These are phyloP conservation scores for Tilletia walkeri DNA, from an alignment of 1,284 basidiomycete species.

Conservation along the genomic window DNA sequence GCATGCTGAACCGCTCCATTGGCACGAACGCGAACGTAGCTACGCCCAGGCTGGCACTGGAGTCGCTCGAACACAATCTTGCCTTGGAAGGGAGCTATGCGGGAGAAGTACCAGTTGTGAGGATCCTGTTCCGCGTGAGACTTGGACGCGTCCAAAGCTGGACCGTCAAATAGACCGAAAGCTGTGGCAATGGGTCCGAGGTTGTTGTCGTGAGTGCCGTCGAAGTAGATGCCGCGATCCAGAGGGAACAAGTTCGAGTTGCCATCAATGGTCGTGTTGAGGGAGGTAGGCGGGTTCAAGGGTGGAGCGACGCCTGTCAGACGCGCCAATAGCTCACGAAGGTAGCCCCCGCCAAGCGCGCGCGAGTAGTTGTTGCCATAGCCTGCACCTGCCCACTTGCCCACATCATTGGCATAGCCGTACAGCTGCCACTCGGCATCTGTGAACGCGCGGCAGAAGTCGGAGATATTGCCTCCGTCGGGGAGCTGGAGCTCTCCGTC, in stretches of 20 bases:
- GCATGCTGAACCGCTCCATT: conserved; percentile 24
- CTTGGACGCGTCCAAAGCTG: conserved; percentile 15
- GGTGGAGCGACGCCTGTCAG: conserved; percentile 16
- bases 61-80: conserved; percentile 30
- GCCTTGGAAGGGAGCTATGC: conserved; percentile 29
- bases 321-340: conserved; percentile 29
- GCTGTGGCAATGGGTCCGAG: conserved; percentile 27
- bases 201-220: conserved; percentile 34
- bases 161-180: conserved; percentile 28
- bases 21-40: conserved; percentile 27
- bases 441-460: conserved; percentile 26
- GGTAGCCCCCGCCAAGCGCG: conserved; percentile 22
- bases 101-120: conserved; percentile 24
- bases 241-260: conserved; percentile 19
- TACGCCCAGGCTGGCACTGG: conserved; percentile 16
- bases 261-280: conserved; percentile 30
- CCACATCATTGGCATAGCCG: conserved; percentile 26
- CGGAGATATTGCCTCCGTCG: conserved; percentile 14
- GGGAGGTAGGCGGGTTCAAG: conserved; percentile 21
- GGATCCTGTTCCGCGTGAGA: conserved; percentile 19
- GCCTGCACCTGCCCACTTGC: conserved; percentile 29
- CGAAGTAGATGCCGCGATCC: conserved; percentile 24
- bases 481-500: conserved; percentile 23
- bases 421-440: conserved; percentile 26
- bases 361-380: conserved; percentile 28